These are phyloP conservation scores for barley (Hordeum vulgare) DNA, from an alignment of 176 grass and related monocot genomes.

Conservation along the genomic window MorexV3_pseudomolecules_assembly NC_058518.1:56658825-56659324, in stretches of 20 bases:
- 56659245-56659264: conserved; percentile 6
- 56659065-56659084: neutral
- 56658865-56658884: neutral
- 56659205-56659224: neutral
- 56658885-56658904: neutral
- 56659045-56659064: neutral
- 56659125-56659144: neutral
- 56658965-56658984: neutral
- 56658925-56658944: neutral
- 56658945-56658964: too few species aligned
- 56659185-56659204: neutral
- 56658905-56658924: neutral
- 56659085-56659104: neutral
- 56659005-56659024: conserved; percentile 1
- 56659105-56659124: neutral
- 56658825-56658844: neutral
- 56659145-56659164: neutral
- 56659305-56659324: neutral
- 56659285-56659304: neutral
- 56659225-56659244: neutral
- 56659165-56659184: neutral
- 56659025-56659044: conserved; percentile 8
- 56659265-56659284: conserved; percentile 4
- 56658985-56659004: neutral
- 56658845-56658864: neutral